phyloP scores from a whole-genome alignment of 2,329 filamentous ascomycete species.

The Lasiodiplodia sp. region DNA sequence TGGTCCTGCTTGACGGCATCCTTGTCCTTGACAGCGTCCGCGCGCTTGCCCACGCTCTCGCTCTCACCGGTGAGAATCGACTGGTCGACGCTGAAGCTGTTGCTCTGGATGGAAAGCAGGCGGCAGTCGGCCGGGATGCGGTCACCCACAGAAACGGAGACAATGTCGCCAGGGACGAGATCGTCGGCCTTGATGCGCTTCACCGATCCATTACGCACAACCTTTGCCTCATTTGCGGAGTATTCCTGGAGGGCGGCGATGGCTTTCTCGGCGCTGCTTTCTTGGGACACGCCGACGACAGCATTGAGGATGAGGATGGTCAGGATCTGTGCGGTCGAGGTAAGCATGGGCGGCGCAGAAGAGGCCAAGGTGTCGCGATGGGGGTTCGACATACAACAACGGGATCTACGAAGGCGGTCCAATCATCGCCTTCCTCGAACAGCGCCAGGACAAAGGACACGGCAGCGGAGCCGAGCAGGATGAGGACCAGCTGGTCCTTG shows the following conservation, averaged over 20 bases:
- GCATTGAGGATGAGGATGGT: constrained; percentile 97
- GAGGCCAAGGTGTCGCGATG: neutral
- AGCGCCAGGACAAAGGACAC: constrained; percentile 93
- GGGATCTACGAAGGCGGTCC: constrained; percentile 97
- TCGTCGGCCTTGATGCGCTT: constrained; percentile 94
- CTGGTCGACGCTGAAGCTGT: constrained; percentile 96
- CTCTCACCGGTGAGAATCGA: constrained; percentile 97
- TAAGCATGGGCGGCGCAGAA: constrained; percentile 32
- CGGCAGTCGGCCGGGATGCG: constrained; percentile 95
- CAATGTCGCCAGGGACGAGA: constrained; percentile 90
- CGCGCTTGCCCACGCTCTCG: constrained; percentile 92
- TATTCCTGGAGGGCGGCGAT: constrained; percentile 99
- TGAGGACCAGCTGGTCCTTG: constrained; percentile 97
- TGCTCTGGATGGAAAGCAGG: constrained; percentile 88
- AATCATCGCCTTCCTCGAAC: constrained; percentile 91
- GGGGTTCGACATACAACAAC: constrained; percentile 74
- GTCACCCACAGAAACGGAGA: constrained; percentile 88
- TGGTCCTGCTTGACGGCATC: constrained; percentile 97
- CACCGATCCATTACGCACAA: constrained; percentile 82
- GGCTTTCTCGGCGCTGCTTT: constrained; percentile 97
- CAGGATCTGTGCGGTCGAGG: constrained; percentile 70
- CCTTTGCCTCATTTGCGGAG: constrained; percentile 96
- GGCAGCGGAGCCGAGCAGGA: constrained; percentile 88
- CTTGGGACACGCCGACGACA: constrained; percentile 96
- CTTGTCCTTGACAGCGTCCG: constrained; percentile 71